Base-by-base conservation (phyloP, 768 basidiomycete species). In the Termitomyces sp. region DNA sequence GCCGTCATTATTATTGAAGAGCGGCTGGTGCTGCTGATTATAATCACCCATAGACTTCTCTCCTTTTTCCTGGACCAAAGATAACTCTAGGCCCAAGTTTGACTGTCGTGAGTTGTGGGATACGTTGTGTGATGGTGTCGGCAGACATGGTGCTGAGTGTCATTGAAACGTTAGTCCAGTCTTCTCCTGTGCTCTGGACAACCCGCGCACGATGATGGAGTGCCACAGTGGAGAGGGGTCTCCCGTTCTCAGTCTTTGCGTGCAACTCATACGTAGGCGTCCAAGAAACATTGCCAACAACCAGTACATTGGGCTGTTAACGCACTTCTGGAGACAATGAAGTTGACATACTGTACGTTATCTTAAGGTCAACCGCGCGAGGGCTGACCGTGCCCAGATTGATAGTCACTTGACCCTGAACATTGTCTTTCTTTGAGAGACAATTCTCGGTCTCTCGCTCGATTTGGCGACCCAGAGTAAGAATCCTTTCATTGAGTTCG, bases 151-250 rank as follows among this genome's bases (percentile, higher is more conserved):
- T 83, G 66, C 78, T 83, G 28, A 86, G 70, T 6, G 74, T 80
- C 32, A 85, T 70, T 1, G 71, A 57, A 1, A 78, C 71, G 55
- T 76, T 68, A 22, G 61, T 72, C 84, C 84, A 87, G 57, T 83
- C 79, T 60, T 87, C 84, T 12, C 84, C 84, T 0, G 84, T 83
- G 59, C 65, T 65, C 60, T 87, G 83, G 0, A 64, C 68, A 48
- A 85, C 71, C 28, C 73, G 69, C 0, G 82, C 82, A 24, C 79
- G 78, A 60, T 84, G 85, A 56, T 82, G 77, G 10, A 87, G 70
- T 2, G 73, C 58, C 24, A 83, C 74, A 0, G 70, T 62, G 5
- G 75, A 62, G 0, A 74, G 74, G 3, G 77, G 74, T 54, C 77
- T 73, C 0, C 77, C 77, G 56, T 71, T 64, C 51, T 75, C 65